phyloP scores from a whole-genome alignment of 1,284 basidiomycete genomes.

The Ganoderma sinense region DNA sequence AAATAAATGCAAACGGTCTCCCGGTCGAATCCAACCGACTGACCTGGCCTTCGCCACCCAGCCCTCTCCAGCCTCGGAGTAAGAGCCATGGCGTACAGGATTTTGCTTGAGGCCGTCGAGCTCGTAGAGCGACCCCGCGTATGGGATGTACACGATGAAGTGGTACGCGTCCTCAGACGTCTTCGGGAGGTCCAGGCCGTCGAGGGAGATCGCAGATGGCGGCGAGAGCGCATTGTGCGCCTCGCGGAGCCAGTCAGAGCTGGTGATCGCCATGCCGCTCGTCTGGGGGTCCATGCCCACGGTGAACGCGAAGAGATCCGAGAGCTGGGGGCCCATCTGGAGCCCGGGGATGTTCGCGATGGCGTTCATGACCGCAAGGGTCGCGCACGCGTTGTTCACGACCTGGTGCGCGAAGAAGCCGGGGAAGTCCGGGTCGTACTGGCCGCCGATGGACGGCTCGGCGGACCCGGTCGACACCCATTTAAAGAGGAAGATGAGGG shows the following conservation, averaged over 20 bases:
- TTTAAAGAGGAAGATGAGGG: conserved; percentile 94
- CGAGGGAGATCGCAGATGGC: conserved; percentile 83
- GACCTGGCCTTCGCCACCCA: conserved; percentile 86
- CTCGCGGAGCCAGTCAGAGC: conserved; percentile 84
- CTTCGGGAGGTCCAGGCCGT: conserved; percentile 75
- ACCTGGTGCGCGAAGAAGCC: conserved; percentile 94
- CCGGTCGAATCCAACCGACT: conserved; percentile 23
- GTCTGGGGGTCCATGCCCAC: conserved; percentile 87
- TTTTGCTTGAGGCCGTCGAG: conserved; percentile 85
- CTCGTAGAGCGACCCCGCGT: conserved; percentile 86
- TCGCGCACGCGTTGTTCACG: conserved; percentile 94
- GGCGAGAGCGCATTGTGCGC: conserved; percentile 92
- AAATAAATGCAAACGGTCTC: not conserved
- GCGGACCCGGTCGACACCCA: conserved; percentile 69
- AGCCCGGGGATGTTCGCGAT: conserved; percentile 87
- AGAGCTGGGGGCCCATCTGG: conserved; percentile 72
- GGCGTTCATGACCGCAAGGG: conserved; percentile 91
- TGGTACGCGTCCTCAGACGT: conserved; percentile 91
- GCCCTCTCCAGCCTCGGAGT: conserved; percentile 71
- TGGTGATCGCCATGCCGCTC: conserved; percentile 85
- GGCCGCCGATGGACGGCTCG: conserved; percentile 52
- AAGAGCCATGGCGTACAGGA: conserved; percentile 83
- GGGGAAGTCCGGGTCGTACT: conserved; percentile 76
- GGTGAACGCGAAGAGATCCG: conserved; percentile 81
- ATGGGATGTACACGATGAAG: conserved; percentile 90